Evolutionary conservation across 345 rosid genomes (phyloP).

Genomic region (Syzygium oleosum): DNA sequence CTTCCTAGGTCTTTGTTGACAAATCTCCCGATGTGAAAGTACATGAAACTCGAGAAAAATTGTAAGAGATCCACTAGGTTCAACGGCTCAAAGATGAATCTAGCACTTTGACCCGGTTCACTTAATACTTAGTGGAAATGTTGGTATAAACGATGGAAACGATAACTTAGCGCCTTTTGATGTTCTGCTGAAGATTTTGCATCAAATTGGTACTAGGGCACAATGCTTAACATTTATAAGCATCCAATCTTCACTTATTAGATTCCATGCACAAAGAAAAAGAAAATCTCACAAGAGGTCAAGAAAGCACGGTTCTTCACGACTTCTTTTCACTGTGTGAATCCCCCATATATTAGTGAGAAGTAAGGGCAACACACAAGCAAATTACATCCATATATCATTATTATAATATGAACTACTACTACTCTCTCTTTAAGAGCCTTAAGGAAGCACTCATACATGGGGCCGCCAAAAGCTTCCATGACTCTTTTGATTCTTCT

Average conservation of each 20-base stretch:
- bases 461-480: background rate
- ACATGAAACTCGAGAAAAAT: background rate
- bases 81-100: background rate
- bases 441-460: background rate
- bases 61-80: background rate
- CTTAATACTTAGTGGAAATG: background rate
- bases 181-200: background rate
- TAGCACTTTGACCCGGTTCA: background rate
- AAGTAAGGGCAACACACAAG: background rate
- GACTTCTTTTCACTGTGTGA: background rate
- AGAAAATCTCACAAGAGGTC: background rate
- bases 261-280: background rate
- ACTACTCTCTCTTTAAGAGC: background rate
- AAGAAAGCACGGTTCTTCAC: background rate
- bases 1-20: background rate
- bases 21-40: background rate
- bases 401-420: background rate
- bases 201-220: background rate
- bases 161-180: background rate
- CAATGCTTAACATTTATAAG: background rate
- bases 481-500: background rate
- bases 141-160: background rate
- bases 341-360: background rate
- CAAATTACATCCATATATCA: background rate
- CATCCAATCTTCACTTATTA: background rate